Percentiles rank a stretch among this genome's conserved stretches.
phyloP scores from a whole-genome alignment of 257 asterid genomes.

The Solanum phureja region DNA sequence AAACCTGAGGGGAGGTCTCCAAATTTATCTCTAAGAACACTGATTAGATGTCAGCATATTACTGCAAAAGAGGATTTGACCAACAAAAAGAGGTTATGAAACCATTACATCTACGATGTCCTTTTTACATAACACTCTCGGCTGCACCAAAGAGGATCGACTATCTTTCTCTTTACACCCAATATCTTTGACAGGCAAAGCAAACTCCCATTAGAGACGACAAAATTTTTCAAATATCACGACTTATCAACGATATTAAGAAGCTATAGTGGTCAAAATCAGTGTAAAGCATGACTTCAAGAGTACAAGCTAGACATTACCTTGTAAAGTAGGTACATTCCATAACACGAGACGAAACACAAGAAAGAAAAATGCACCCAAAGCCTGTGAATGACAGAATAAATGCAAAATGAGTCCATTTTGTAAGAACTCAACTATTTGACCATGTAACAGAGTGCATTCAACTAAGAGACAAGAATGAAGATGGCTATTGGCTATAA shows the following conservation, averaged over 20 bases:
- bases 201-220: not conserved
- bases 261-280: not conserved
- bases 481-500: not conserved
- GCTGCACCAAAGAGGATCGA: not conserved
- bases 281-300: not conserved
- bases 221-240: not conserved
- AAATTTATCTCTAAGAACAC: not conserved
- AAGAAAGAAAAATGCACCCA: constrained; percentile 91
- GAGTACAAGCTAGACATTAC: constrained; percentile 12
- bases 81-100: not conserved
- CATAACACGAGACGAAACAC: constrained; percentile 69
- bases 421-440: not conserved
- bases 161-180: not conserved
- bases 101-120: not conserved
- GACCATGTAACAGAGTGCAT: not conserved
- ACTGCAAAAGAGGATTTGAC: not conserved
- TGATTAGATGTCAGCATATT: not conserved
- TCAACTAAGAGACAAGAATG: not conserved
- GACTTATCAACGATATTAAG: not conserved
- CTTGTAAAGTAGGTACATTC: constrained; percentile 78
- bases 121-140: not conserved
- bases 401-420: not conserved
- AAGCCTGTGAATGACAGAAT: constrained; percentile 54
- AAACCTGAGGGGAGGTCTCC: not conserved
- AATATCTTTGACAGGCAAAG: not conserved